Evolutionary conservation across 2,329 filamentous ascomycete genomes (phyloP), one percentile per base, ranked within the genome.

Genomic region (Rachicladosporium sp.): DNA sequence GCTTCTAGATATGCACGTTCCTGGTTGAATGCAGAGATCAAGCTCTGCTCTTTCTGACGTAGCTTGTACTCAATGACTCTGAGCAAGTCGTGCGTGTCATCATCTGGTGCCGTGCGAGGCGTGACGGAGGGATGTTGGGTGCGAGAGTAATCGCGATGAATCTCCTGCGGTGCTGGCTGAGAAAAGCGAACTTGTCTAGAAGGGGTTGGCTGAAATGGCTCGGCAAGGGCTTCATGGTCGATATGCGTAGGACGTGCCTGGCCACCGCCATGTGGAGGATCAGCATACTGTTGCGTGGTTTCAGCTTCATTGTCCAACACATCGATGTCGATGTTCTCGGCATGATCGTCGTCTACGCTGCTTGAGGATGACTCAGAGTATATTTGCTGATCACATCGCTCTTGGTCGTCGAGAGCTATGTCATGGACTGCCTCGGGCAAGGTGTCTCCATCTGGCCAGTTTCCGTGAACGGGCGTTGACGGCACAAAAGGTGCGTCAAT

Each of bases 11-110:
- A 31, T 11, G 35, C 12, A 31, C 36, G 10, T 19, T 41, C 34
- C 6, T 23, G 12, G n/a, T 19, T 21, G 12, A 33, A 41, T 10
- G 30, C 13, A 5, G 23, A 27, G 13, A 27, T 15, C 6, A 37
- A 31, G 12, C 23, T 27, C 23, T 37, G 34, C 21, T 41, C 34
- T 11, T 41, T 33, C 10, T 41, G 30, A 11, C 35, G 36, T 23
- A 41, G 37, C 23, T 41, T 37, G 31, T 37, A 41, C 10, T 31
- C 39, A 4, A 41, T 35, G n/a, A 41, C 39, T 10, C 37, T 35
- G 10, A 41, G 35, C 13, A 41, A 31, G 21, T 41, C 39, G 19
- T 37, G 15, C 12, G 35, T 36, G 11, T 33, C 35, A 11, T 11
- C 29, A 8, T 13, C 19, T 32, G 19, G 19, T n/a, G 9, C 10